phyloP scores from a whole-genome alignment of 2,329 filamentous ascomycete genomes.

The Aspergillus awamori region DNA sequence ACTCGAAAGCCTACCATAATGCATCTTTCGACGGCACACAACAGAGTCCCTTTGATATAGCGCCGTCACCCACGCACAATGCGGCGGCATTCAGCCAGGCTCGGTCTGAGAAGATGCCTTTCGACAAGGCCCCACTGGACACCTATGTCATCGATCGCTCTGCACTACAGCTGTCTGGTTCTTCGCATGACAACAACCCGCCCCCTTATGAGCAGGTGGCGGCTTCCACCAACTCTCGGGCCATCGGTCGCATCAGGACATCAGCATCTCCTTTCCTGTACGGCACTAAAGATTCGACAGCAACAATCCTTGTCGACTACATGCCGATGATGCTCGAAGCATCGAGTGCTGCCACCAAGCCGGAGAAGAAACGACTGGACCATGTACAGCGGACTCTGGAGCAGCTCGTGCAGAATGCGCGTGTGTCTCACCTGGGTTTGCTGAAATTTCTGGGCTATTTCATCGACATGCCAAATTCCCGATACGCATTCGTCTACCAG shows the following conservation, averaged over 20 bases:
- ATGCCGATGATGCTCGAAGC: constrained; percentile 45
- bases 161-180: constrained; percentile 43
- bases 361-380: constrained; percentile 36
- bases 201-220: constrained; percentile 48
- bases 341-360: constrained; percentile 32
- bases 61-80: constrained; percentile 25
- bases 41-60: constrained; percentile 29
- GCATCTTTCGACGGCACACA: constrained; percentile 43
- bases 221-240: constrained; percentile 46
- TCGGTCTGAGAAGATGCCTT: constrained; percentile 23
- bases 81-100: constrained; percentile 8
- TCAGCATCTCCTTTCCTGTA: constrained; percentile 40
- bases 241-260: constrained; percentile 44
- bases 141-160: constrained; percentile 45
- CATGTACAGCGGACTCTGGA: constrained; percentile 43
- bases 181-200: constrained; percentile 43
- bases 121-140: constrained; percentile 30
- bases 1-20: constrained; percentile 36
- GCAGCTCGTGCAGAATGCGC: constrained; percentile 45
- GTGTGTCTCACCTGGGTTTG: constrained; percentile 45
- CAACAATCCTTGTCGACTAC: constrained; percentile 47
- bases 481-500: constrained; percentile 64
- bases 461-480: constrained; percentile 59
- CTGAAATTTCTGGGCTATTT: constrained; percentile 55
- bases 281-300: constrained; percentile 37